A percentile compares a stretch with the other conserved stretches of the same genome.
phyloP scores from a whole-genome alignment of 192 early-diverging fungal genomes.

The Rhizoclosmatium globosum region DNA sequence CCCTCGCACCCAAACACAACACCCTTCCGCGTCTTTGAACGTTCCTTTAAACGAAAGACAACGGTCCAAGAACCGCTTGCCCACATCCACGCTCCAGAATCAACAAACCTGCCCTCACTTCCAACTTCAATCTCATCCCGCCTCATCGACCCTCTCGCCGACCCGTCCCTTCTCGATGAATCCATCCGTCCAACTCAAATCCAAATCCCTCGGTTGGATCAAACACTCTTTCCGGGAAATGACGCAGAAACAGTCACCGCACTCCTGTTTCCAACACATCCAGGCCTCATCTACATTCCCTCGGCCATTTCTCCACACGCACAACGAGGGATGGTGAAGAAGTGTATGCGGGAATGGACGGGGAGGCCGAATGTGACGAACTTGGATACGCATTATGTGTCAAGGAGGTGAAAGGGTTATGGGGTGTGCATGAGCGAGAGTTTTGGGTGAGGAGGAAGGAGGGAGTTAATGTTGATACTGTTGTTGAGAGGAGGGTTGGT shows the following conservation, averaged over 20 bases:
- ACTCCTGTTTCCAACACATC: slow-evolving; percentile 46
- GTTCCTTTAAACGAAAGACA: slow-evolving; percentile 51
- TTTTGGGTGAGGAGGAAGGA: neutral
- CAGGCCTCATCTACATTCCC: slow-evolving; percentile 83
- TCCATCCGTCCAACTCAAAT: neutral
- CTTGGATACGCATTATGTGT: slow-evolving; percentile 87
- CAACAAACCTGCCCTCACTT: slow-evolving; percentile 13
- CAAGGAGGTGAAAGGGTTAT: slow-evolving; percentile 65
- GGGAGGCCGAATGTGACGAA: slow-evolving; percentile 84
- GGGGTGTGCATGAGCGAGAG: slow-evolving; percentile 59
- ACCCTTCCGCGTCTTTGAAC: slow-evolving; percentile 55
- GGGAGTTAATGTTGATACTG: slow-evolving; percentile 17
- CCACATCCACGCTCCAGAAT: neutral
- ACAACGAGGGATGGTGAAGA: slow-evolving; percentile 74
- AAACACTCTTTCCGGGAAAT: neutral
- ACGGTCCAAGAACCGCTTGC: neutral
- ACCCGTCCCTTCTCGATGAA: neutral
- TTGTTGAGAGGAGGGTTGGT: slow-evolving; percentile 9
- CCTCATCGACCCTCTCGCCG: neutral
- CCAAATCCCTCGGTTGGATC: neutral
- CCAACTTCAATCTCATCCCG: slow-evolving; percentile 15
- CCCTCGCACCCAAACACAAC: slow-evolving; percentile 47
- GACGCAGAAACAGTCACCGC: slow-evolving; percentile 20
- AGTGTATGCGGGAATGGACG: slow-evolving; percentile 80
- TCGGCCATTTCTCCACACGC: slow-evolving; percentile 75